Conservation (phyloP, 2,329 filamentous ascomycete genomes). For the Cercospora zeae-maydis region DNA sequence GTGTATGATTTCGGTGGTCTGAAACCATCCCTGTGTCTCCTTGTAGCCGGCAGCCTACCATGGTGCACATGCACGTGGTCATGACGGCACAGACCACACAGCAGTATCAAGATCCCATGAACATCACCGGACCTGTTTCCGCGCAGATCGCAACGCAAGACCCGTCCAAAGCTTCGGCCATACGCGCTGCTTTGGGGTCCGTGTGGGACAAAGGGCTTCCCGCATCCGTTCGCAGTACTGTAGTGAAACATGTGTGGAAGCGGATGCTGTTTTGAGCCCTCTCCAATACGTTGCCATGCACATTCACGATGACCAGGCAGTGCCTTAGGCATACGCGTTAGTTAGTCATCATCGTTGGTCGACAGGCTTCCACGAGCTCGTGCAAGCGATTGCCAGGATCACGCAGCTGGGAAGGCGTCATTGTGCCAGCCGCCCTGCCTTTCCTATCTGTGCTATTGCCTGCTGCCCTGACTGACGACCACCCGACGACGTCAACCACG, state of each 20-base stretch:
- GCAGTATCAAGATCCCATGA: background rate
- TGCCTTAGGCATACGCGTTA: no score
- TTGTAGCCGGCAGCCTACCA: background rate
- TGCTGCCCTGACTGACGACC: background rate
- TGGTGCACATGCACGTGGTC: background rate
- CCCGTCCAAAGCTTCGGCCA: constrained; percentile 8
- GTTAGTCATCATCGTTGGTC: constrained; percentile 4
- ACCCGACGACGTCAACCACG: background rate
- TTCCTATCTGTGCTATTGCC: background rate
- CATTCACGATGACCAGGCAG: background rate
- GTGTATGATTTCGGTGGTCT: background rate
- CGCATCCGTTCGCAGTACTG: background rate
- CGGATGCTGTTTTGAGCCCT: background rate
- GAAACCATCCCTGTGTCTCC: background rate
- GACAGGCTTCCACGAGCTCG: constrained; percentile 11
- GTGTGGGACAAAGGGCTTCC: background rate
- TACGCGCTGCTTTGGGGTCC: background rate
- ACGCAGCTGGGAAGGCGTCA: constrained; percentile 2
- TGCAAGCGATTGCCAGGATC: constrained; percentile 9
- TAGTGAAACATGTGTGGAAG: constrained; percentile 5
- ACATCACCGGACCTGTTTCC: background rate
- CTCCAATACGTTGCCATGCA: background rate
- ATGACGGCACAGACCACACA: background rate
- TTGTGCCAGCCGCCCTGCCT: background rate
- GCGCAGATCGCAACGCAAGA: background rate